phyloP scores from a whole-genome alignment of 106 monocot genomes.

The Acanthochlamys bracteata region DNA sequence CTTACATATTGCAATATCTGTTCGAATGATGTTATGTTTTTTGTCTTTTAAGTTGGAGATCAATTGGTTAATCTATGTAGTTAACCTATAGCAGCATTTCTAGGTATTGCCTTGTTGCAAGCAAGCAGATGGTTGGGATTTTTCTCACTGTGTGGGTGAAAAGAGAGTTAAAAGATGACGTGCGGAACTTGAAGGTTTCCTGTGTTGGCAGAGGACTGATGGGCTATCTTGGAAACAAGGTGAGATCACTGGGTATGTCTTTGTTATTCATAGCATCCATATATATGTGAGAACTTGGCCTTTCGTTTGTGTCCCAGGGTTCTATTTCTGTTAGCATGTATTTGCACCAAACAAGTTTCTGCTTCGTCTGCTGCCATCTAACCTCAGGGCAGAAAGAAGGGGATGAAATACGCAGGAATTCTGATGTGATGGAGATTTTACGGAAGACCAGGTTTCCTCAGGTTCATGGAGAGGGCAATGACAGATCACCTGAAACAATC shows the following conservation, averaged over 20 bases:
- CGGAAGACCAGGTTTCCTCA: constrained; percentile 67
- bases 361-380: constrained; percentile 70
- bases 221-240: constrained; percentile 87
- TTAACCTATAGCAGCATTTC: background rate
- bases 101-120: constrained; percentile 72
- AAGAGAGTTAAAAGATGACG: constrained; percentile 58
- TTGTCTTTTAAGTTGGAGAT: background rate
- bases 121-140: constrained; percentile 85
- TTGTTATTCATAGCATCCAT: background rate
- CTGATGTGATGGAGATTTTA: constrained; percentile 74
- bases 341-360: constrained; percentile 75
- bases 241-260: constrained; percentile 1
- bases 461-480: constrained; percentile 29
- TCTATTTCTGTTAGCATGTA: constrained; percentile 78
- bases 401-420: constrained; percentile 71
- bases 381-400: constrained; percentile 82
- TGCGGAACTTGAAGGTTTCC: constrained; percentile 67
- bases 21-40: background rate
- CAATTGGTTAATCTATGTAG: no score
- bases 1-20: background rate
- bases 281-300: background rate
- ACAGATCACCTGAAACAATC: constrained; percentile 60
- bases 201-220: constrained; percentile 72
- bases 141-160: constrained; percentile 69
- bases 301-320: constrained; percentile 29